Conservation (phyloP, 371 early-diverging fungal genomes). For the Blastocladiella emersonii region DNA sequence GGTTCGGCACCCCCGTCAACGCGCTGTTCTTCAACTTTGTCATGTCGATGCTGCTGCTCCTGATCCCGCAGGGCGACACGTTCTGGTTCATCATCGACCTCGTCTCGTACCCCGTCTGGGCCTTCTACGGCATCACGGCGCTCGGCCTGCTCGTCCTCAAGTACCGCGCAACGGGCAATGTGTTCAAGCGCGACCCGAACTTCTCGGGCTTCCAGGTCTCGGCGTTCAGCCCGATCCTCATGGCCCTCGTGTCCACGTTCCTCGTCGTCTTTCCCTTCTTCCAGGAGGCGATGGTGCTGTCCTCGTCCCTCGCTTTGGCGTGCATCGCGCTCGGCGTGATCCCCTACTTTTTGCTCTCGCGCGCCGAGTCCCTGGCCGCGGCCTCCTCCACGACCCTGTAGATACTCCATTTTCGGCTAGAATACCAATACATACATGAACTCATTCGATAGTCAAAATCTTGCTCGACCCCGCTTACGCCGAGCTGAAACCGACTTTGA, state of each 20-base stretch:
- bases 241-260: slow-evolving; percentile 9
- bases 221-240: slow-evolving; percentile 5
- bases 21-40: slow-evolving; percentile 14
- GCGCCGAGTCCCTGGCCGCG: too few species aligned
- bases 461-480: too few species aligned
- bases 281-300: not conserved
- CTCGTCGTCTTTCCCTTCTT: slow-evolving; percentile 22
- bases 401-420: too few species aligned
- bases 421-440: too few species aligned
- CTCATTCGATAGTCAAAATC: too few species aligned
- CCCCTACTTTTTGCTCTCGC: too few species aligned
- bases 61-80: slow-evolving; percentile 18
- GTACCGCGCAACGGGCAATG: slow-evolving; percentile 1
- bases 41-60: slow-evolving; percentile 11
- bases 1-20: slow-evolving; percentile 17
- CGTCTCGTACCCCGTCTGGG: slow-evolving; percentile 16
- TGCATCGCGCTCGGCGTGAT: not conserved
- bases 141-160: slow-evolving; percentile 17
- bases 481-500: too few species aligned
- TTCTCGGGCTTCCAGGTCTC: slow-evolving; percentile 11
- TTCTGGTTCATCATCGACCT: slow-evolving; percentile 19
- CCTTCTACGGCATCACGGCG: slow-evolving; percentile 17
- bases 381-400: too few species aligned
- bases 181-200: slow-evolving; percentile 11
- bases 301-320: not conserved